Percentiles rank a stretch among this genome's conserved stretches.
phyloP scores from a whole-genome alignment of 257 asterid species.

The Solanum chiquidenum region DNA sequence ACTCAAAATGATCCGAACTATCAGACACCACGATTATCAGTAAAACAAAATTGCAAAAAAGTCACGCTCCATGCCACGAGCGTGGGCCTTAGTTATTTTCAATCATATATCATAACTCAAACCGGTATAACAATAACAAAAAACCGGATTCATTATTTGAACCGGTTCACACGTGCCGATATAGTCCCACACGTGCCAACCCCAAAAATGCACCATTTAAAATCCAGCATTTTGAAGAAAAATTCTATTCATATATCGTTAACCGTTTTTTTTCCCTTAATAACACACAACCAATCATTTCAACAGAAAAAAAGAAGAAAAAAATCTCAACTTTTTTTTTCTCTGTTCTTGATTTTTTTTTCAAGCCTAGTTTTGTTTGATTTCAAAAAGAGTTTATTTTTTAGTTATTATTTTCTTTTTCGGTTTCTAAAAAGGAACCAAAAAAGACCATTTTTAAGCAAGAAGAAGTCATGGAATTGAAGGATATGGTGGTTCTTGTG shows the following conservation, averaged over 20 bases:
- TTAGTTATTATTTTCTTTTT: background rate
- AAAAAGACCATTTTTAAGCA: background rate
- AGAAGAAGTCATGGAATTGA: slow-evolving; percentile 28
- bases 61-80: background rate
- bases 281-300: background rate
- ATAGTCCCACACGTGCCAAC: background rate
- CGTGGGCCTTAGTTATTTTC: background rate
- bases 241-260: background rate
- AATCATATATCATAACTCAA: background rate
- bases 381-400: background rate
- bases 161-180: background rate
- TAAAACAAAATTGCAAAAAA: background rate
- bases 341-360: background rate
- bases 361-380: background rate
- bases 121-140: background rate
- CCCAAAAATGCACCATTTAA: slow-evolving; percentile 1
- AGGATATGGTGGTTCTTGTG: slow-evolving; percentile 57
- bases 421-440: background rate
- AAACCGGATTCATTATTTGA: background rate
- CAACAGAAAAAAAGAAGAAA: background rate
- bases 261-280: background rate
- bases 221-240: background rate
- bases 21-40: no score
- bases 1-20: background rate
- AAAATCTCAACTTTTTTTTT: background rate